Percentiles rank a stretch among this genome's conserved stretches.
Evolutionary conservation across 2,329 filamentous ascomycete genomes (phyloP).

Genomic region (Nemania sp.): DNA sequence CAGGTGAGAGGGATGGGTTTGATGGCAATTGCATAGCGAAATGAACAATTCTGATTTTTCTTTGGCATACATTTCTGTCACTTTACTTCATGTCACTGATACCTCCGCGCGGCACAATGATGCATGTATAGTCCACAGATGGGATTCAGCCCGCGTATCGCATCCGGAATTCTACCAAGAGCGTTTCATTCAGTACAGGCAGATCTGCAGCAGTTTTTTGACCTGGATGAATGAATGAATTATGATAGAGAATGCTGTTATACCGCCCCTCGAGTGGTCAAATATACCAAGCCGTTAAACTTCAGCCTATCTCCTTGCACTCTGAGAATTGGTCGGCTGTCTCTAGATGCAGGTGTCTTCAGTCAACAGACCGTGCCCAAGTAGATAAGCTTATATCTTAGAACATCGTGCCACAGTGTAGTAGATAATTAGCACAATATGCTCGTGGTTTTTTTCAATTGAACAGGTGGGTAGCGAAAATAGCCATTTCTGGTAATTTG

Average conservation of each 20-base stretch:
- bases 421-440: no score
- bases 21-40: constrained; percentile 24
- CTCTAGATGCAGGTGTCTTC: background rate
- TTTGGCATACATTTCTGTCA: constrained; percentile 31
- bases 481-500: no score
- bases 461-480: no score
- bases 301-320: background rate
- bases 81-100: constrained; percentile 34
- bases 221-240: constrained; percentile 24
- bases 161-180: constrained; percentile 13
- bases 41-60: constrained; percentile 28
- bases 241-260: constrained; percentile 22
- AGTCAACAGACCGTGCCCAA: no score
- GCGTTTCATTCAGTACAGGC: constrained; percentile 21
- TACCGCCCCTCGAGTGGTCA: constrained; percentile 10
- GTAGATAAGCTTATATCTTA: no score
- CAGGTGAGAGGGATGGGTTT: constrained; percentile 50
- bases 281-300: constrained; percentile 18
- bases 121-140: constrained; percentile 29
- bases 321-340: background rate
- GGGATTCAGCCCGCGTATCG: constrained; percentile 11
- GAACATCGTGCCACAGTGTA: no score
- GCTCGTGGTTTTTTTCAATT: no score
- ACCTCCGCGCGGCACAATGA: constrained; percentile 33
- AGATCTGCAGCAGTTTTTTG: constrained; percentile 13